Evolutionary conservation across 2,329 filamentous ascomycete genomes (phyloP).

Genomic region (Didymella sp.): DNA sequence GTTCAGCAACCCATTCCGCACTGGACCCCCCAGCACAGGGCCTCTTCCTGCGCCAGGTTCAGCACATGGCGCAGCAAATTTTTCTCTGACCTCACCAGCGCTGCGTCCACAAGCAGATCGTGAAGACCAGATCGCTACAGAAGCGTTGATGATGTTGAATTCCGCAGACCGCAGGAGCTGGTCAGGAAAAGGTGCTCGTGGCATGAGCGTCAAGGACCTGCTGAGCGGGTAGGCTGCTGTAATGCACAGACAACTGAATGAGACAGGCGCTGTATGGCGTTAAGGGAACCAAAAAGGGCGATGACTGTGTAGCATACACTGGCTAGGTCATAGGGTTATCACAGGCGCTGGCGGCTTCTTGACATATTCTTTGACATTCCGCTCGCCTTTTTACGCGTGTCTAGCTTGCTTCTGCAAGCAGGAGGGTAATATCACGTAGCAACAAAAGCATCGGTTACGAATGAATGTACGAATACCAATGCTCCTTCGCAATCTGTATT

Average conservation of each 20-base stretch:
- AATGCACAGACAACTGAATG: neutral
- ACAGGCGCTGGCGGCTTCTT: conserved; percentile 2
- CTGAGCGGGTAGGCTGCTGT: conserved; percentile 43
- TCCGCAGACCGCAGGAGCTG: conserved; percentile 69
- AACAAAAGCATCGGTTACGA: conserved; percentile 1
- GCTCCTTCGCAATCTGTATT: neutral
- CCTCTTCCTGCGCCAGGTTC: conserved; percentile 31
- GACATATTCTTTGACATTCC: neutral
- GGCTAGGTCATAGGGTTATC: neutral
- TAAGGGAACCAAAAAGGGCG: conserved; percentile 2
- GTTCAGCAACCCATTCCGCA: conserved; percentile 39
- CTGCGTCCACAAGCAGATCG: conserved; percentile 47
- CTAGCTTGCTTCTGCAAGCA: conserved; percentile 1
- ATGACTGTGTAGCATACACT: neutral
- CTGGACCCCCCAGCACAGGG: conserved; percentile 34
- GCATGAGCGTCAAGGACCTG: conserved; percentile 58
- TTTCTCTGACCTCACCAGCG: conserved; percentile 47
- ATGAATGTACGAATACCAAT: neutral
- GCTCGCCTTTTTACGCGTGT: neutral
- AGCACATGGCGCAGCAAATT: conserved; percentile 35
- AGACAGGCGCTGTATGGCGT: conserved; percentile 1
- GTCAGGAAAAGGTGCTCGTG: conserved; percentile 42
- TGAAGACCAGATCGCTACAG: conserved; percentile 76
- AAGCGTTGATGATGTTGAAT: conserved; percentile 87
- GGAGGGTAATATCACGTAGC: neutral